phyloP scores from a whole-genome alignment of 1,139 yeast species.

The Pichia sp. region DNA sequence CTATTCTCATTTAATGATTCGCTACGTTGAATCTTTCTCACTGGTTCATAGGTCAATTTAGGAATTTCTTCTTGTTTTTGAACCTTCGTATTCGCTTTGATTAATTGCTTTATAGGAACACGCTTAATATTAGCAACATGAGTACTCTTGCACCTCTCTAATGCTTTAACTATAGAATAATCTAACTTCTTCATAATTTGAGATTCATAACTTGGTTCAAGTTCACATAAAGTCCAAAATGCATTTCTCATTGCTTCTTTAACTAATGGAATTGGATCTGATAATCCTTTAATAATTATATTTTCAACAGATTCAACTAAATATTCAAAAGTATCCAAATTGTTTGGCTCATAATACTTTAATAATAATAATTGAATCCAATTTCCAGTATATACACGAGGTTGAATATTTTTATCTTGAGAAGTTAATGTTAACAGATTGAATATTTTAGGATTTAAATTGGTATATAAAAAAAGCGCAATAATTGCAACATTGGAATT shows the following conservation, averaged over 20 bases:
- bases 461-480: constrained; percentile 51
- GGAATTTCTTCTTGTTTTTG: not conserved
- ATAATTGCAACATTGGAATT: constrained; percentile 67
- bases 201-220: constrained; percentile 42
- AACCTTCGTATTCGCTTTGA: constrained; percentile 19
- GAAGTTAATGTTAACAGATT: constrained; percentile 48
- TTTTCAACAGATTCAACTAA: constrained; percentile 46
- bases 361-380: constrained; percentile 65
- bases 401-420: constrained; percentile 63
- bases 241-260: constrained; percentile 69
- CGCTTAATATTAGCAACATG: constrained; percentile 16
- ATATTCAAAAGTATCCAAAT: constrained; percentile 33
- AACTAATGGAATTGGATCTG: constrained; percentile 78
- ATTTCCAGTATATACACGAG: constrained; percentile 61
- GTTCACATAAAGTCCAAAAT: constrained; percentile 61
- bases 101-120: constrained; percentile 24
- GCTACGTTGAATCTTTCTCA: constrained; percentile 9
- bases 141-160: constrained; percentile 11
- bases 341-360: constrained; percentile 35
- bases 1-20: constrained; percentile 11
- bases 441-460: constrained; percentile 49
- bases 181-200: constrained; percentile 37
- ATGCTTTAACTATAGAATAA: constrained; percentile 40
- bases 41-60: constrained; percentile 1
- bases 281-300: constrained; percentile 53